Percentiles rank a stretch among this genome's conserved stretches.
Evolutionary conservation across 805 yeast species (phyloP).

Genomic region (Saturnispora kantuleensis): DNA sequence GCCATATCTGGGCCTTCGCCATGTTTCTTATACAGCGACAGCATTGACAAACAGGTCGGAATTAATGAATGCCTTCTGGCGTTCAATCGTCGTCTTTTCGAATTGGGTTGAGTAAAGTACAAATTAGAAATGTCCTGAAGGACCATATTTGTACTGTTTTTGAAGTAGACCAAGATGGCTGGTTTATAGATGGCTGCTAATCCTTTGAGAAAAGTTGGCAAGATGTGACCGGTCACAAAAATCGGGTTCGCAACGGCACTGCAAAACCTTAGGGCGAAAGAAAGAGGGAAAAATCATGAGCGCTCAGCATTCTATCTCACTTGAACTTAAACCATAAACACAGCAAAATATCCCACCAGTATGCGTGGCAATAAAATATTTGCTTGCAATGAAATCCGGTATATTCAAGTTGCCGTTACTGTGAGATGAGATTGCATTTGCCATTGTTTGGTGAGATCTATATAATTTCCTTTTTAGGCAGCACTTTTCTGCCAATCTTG

Average conservation of each 20-base stretch:
- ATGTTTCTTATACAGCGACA: no score
- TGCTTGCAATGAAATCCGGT: no score
- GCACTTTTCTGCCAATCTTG: conserved; percentile 3
- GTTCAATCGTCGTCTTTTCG: conserved; percentile 6
- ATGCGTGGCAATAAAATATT: no score
- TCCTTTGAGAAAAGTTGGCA: background rate
- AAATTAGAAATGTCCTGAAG: conserved; percentile 2
- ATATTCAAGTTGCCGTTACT: no score
- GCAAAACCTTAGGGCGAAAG: background rate
- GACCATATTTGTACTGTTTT: conserved; percentile 1
- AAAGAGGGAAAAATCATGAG: background rate
- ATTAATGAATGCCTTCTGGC: background rate
- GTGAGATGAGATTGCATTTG: no score
- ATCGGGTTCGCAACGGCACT: background rate
- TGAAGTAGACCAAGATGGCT: conserved; percentile 1
- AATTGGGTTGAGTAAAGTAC: background rate
- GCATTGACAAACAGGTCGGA: background rate
- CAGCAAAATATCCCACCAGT: no score
- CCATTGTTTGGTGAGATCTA: no score
- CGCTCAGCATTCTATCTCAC: background rate
- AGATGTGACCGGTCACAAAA: conserved; percentile 6
- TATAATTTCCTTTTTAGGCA: background rate
- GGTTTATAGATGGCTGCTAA: background rate
- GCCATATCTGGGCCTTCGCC: no score
- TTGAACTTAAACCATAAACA: no score